Conservation (phyloP, 2,329 filamentous ascomycete genomes). For the Pseudogymnoascus sp. region DNA sequence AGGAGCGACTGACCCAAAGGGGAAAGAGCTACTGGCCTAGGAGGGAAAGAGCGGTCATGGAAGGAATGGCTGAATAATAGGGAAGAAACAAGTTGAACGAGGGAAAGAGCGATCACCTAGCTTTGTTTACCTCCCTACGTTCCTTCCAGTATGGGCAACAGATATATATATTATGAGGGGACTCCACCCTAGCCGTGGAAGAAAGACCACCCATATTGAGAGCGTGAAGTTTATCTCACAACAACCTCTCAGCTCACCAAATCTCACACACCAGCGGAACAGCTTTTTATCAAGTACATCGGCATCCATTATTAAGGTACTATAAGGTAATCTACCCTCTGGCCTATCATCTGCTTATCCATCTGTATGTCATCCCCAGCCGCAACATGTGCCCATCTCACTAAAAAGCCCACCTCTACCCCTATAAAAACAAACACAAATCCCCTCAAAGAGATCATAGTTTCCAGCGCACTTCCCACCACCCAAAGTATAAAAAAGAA, state of each 20-base stretch:
- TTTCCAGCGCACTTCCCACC: not conserved
- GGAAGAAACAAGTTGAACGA: not conserved
- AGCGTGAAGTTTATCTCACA: too few relatives aligned
- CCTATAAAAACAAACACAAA: not conserved
- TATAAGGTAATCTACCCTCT: not conserved
- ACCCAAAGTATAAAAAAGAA: not conserved
- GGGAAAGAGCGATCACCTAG: not conserved
- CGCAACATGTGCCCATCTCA: not conserved
- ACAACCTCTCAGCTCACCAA: too few relatives aligned
- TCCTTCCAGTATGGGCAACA: not conserved
- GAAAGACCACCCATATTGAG: too few relatives aligned
- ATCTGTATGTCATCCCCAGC: not conserved
- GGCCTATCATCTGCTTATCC: not conserved
- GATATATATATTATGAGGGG: too few relatives aligned
- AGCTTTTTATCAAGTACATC: not conserved
- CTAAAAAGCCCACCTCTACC: not conserved
- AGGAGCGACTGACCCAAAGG: not conserved
- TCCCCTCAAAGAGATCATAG: not conserved
- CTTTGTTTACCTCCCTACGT: not conserved
- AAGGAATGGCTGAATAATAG: not conserved
- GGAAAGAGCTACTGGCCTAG: not conserved
- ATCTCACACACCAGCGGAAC: not conserved
- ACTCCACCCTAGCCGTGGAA: too few relatives aligned
- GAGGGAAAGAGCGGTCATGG: not conserved
- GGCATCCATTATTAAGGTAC: not conserved